A percentile compares a stretch with the other conserved stretches of the same genome.
Conservation (phyloP, 225 moss, liverwort and hornwort genomes). For the Physcomitrellopsis africana region DNA sequence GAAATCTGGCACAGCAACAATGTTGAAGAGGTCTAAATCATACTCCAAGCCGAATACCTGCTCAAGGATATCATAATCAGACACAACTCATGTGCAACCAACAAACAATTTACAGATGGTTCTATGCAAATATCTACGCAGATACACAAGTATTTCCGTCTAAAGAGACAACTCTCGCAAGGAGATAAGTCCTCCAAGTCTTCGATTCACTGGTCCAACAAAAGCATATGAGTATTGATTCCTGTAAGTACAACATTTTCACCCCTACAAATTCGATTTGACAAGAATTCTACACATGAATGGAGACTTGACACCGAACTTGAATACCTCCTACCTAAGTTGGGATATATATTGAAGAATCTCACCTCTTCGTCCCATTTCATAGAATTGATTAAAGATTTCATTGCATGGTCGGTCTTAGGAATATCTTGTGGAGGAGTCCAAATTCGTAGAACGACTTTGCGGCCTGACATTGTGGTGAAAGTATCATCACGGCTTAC, state of each 20-base stretch:
- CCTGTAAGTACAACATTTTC: too few species aligned
- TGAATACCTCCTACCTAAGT: not conserved
- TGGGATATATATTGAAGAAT: not conserved
- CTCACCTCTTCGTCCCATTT: constrained; percentile 97
- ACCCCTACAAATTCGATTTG: too few species aligned
- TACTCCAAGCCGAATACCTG: constrained; percentile 94
- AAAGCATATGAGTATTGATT: not conserved
- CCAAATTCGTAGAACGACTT: constrained; percentile 82
- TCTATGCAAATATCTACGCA: too few species aligned
- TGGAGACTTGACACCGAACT: too few species aligned
- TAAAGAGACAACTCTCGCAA: not conserved
- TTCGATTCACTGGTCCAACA: too few species aligned
- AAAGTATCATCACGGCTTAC: constrained; percentile 83
- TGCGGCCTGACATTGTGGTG: constrained; percentile 78
- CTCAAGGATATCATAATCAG: constrained; percentile 28
- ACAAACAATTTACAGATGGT: not conserved
- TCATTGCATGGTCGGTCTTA: constrained; percentile 89
- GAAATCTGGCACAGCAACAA: constrained; percentile 97
- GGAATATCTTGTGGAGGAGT: constrained; percentile 82
- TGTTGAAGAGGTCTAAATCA: constrained; percentile 93
- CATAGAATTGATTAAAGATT: constrained; percentile 79
- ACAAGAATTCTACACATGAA: too few species aligned
- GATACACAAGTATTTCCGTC: too few species aligned
- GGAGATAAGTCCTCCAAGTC: not conserved
- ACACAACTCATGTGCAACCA: not conserved